These are phyloP conservation scores for Lanzia echinophila DNA, from an alignment of 2,329 filamentous ascomycete species.

Conservation along the genomic window DNA sequence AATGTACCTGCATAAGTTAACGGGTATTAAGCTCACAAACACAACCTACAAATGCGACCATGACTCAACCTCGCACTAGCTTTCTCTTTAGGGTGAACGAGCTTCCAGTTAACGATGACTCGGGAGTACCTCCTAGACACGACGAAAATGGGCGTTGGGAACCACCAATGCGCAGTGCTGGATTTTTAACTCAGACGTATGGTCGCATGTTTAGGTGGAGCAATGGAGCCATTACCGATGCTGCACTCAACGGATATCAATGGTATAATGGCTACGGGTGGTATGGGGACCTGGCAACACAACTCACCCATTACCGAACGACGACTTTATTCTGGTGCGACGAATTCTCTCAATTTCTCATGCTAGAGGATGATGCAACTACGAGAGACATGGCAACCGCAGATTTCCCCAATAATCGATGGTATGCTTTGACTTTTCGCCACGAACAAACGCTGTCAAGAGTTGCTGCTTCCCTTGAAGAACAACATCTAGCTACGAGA, in stretches of 20 bases:
- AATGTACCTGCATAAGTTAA: background rate
- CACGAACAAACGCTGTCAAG: conserved; percentile 11
- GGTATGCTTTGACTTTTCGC: conserved; percentile 16
- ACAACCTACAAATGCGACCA: background rate
- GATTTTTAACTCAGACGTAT: conserved; percentile 15
- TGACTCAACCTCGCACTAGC: conserved; percentile 15
- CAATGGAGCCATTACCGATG: conserved; percentile 13
- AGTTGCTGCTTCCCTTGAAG: conserved; percentile 4
- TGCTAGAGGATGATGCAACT: conserved; percentile 14
- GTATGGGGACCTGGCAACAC: background rate
- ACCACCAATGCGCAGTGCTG: conserved; percentile 16
- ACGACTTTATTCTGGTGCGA: conserved; percentile 21
- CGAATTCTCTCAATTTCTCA: conserved; percentile 16
- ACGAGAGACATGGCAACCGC: conserved; percentile 5
- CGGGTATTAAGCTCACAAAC: background rate
- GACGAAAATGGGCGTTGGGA: conserved; percentile 18
- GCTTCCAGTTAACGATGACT: conserved; percentile 32
- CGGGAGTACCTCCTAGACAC: conserved; percentile 12
- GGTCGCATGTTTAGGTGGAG: conserved; percentile 23
- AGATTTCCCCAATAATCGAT: conserved; percentile 13
- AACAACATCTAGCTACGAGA: conserved; percentile 10
- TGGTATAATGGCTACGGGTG: conserved; percentile 6
- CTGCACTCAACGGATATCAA: conserved; percentile 9
- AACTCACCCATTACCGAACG: conserved; percentile 10
- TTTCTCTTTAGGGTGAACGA: conserved; percentile 37